Conservation (phyloP, 805 yeast genomes). For the Komagataella phaffii region DNA sequence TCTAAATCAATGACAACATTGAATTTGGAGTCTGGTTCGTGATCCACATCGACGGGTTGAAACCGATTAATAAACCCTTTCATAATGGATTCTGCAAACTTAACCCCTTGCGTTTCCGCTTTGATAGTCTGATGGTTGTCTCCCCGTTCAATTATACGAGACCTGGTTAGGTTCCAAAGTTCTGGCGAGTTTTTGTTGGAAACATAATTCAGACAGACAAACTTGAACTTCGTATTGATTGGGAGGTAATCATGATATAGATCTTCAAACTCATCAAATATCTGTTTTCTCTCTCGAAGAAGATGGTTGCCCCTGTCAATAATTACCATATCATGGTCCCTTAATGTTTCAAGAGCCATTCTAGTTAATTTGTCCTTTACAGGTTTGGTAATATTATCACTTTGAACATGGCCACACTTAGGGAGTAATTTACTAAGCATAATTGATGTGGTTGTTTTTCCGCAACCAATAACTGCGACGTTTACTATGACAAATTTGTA, state of each 20-base stretch:
- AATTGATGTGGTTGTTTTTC: constrained; percentile 74
- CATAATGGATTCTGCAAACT: constrained; percentile 50
- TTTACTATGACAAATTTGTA: constrained; percentile 61
- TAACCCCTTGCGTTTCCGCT: constrained; percentile 28
- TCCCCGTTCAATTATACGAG: constrained; percentile 58
- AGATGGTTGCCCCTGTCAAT: constrained; percentile 80
- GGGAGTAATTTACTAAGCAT: constrained; percentile 45
- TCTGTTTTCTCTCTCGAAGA: constrained; percentile 50
- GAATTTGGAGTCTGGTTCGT: constrained; percentile 52
- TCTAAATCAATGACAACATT: constrained; percentile 50
- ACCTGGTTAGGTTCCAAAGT: constrained; percentile 38
- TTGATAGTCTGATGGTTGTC: constrained; percentile 83
- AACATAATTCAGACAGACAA: constrained; percentile 59
- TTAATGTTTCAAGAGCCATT: constrained; percentile 26
- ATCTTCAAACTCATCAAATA: constrained; percentile 37
- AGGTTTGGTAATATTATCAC: constrained; percentile 51
- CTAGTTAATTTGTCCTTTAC: constrained; percentile 36
- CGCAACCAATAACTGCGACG: constrained; percentile 87
- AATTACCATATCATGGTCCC: constrained; percentile 37
- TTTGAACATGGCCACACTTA: constrained; percentile 65
- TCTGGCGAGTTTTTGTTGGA: constrained; percentile 15
- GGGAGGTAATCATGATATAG: constrained; percentile 15
- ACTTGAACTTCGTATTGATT: constrained; percentile 28
- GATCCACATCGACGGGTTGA: constrained; percentile 35
- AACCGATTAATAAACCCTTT: constrained; percentile 59